These are phyloP conservation scores for Scalesia atractyloides DNA, from an alignment of 129 eudicot species.

Conservation along the genomic window DNA sequence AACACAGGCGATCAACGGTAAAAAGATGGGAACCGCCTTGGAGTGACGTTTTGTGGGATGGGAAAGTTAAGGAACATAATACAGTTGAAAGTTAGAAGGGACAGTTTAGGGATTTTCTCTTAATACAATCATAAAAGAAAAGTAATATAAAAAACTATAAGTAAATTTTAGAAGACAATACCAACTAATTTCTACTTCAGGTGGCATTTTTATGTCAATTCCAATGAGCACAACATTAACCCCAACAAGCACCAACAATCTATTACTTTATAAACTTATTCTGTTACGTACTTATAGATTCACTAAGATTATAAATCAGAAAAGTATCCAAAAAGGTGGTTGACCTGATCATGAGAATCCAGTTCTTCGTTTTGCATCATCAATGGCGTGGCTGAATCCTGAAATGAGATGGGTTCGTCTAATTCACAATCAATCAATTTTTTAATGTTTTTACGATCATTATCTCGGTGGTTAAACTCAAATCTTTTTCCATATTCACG, in stretches of 20 bases:
- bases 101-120: too few relatives aligned
- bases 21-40: too few relatives aligned
- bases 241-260: constrained; percentile 10
- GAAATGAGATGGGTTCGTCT: constrained; percentile 31
- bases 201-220: constrained; percentile 18
- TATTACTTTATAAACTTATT: constrained; percentile 19
- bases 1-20: too few relatives aligned
- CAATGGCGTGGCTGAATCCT: constrained; percentile 39
- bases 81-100: too few relatives aligned
- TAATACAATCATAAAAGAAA: too few relatives aligned
- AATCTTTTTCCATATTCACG: constrained; percentile 35
- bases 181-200: constrained; percentile 14
- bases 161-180: too few relatives aligned
- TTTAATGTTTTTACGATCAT: constrained; percentile 48
- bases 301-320: constrained; percentile 45
- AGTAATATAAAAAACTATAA: too few relatives aligned
- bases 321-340: constrained; percentile 59
- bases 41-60: too few relatives aligned
- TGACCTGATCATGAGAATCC: constrained; percentile 40
- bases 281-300: constrained; percentile 17
- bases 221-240: constrained; percentile 3
- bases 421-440: constrained; percentile 33
- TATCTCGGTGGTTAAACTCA: constrained; percentile 19
- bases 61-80: too few relatives aligned
- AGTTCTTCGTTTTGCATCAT: constrained; percentile 31